Conservation (phyloP, 495 filamentous ascomycete species). For the Penicillium parvum region DNA sequence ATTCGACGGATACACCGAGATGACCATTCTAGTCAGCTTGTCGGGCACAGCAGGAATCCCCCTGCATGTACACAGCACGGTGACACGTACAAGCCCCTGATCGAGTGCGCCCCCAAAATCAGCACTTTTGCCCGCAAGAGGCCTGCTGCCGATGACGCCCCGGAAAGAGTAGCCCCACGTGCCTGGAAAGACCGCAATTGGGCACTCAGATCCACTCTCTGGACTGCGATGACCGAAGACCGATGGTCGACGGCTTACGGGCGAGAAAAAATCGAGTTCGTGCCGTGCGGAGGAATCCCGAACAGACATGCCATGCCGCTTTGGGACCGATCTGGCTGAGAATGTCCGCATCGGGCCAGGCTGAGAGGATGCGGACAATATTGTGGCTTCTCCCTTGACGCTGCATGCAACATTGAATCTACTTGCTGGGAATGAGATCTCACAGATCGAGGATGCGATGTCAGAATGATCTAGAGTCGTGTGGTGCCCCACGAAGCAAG, state of each 20-base stretch:
- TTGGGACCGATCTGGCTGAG: slow-evolving; percentile 2
- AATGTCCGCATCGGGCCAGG: slow-evolving; percentile 16
- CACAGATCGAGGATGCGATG: neutral
- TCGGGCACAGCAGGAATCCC: neutral
- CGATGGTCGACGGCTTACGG: slow-evolving; percentile 1
- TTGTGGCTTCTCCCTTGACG: neutral
- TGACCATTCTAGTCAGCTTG: neutral
- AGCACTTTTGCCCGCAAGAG: neutral
- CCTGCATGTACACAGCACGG: too few relatives aligned
- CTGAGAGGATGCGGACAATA: neutral
- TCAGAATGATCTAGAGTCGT: slow-evolving; percentile 4
- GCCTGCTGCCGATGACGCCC: slow-evolving; percentile 4
- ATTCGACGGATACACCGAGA: neutral
- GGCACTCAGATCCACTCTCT: slow-evolving; percentile 13
- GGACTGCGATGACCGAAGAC: slow-evolving; percentile 5
- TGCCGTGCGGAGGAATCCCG: slow-evolving; percentile 1
- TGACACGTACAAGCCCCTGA: neutral
- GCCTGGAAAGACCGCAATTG: slow-evolving; percentile 10
- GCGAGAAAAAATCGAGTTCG: neutral
- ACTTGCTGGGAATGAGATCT: neutral
- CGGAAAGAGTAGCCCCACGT: slow-evolving; percentile 10
- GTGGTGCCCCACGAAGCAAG: slow-evolving; percentile 24
- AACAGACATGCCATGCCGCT: slow-evolving; percentile 5
- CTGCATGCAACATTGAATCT: slow-evolving; percentile 17
- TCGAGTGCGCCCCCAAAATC: neutral